Evolutionary conservation across 2,329 filamentous ascomycete genomes (phyloP), one percentile per base, ranked within the genome.

Genomic region (Ascochyta clinopodiicola): DNA sequence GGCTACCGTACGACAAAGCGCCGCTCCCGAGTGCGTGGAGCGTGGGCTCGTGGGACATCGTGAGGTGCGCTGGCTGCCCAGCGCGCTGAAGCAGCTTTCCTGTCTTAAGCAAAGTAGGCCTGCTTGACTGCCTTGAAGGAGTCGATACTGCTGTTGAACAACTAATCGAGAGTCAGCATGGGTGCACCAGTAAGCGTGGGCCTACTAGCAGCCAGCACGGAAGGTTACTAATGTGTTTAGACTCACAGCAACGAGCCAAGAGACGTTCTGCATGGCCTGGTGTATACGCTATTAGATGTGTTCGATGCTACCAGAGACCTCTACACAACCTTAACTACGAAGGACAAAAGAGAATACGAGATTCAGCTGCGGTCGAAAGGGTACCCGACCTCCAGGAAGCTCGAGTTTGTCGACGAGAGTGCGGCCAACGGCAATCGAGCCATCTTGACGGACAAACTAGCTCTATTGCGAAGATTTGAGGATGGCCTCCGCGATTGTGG

Each of bases 291-390:
- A 34, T 44, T 71, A 35, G 71, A 71, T 36, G 69, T 73, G n/a
- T 72, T 75, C 39, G 71, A 74, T 53, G 71, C 72, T 19, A 68
- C 72, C 4, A 63, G 64, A 44, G 73, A 75, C 56, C 56, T 75
- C 2, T 66, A 69, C 32, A 61, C 67, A 27, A 75, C 69, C 2
- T 58, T 75, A 35, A 61, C 56, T 15, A 55, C 53, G 8, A 75
- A 75, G 36, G 70, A 74, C 49, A 70, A 67, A 56, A 68, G 70
- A 42, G 73, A 74, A 29, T 65, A 70, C 53, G 69, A 74, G 46
- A 47, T 61, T 5, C 63, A 48, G 27, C 52, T 72, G 9, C 59
- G 66, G 31, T 61, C 67, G 17, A 73, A 68, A 46, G 69, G 72
- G 2, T 70, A 73, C 46, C 64, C 69, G 13, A 38, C 47, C 4